Conservation (phyloP, 306 rosid species). For the Corylus heterophylla region DNA sequence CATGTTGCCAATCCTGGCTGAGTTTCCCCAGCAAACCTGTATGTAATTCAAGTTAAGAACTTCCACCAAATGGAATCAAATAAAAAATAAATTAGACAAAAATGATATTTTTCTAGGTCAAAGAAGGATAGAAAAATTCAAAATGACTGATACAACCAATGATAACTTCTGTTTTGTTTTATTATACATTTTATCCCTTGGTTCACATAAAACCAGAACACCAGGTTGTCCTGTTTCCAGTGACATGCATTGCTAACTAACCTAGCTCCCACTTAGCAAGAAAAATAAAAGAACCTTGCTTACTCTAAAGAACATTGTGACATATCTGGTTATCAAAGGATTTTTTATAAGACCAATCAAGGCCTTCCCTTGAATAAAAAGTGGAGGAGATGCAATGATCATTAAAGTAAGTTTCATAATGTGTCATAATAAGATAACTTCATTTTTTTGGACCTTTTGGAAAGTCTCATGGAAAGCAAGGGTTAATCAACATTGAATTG, state of each 20-base stretch:
- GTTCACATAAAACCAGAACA: conserved; percentile 24
- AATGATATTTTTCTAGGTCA: background rate
- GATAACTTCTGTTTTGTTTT: conserved; percentile 24
- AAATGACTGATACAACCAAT: too few relatives aligned
- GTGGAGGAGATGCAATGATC: background rate
- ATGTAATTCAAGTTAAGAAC: conserved; percentile 24
- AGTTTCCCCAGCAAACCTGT: conserved; percentile 71
- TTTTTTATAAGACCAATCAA: conserved; percentile 30
- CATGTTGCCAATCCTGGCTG: conserved; percentile 68
- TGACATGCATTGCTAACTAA: conserved; percentile 39
- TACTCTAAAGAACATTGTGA: conserved; percentile 5
- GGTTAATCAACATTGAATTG: background rate
- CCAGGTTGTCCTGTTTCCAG: conserved; percentile 55
- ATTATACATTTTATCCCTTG: conserved; percentile 18
- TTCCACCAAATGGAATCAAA: background rate
- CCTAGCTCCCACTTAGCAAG: conserved; percentile 19
- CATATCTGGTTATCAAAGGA: conserved; percentile 19
- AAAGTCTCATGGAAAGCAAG: background rate
- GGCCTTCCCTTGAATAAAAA: background rate
- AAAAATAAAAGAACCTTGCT: background rate
- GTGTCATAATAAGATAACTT: background rate
- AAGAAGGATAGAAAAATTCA: conserved; percentile 18
- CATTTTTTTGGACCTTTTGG: background rate
- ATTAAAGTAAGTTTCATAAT: background rate
- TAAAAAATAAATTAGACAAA: background rate